Base-by-base conservation (phyloP, 371 early-diverging fungal species). In the Smittium culicis region DNA sequence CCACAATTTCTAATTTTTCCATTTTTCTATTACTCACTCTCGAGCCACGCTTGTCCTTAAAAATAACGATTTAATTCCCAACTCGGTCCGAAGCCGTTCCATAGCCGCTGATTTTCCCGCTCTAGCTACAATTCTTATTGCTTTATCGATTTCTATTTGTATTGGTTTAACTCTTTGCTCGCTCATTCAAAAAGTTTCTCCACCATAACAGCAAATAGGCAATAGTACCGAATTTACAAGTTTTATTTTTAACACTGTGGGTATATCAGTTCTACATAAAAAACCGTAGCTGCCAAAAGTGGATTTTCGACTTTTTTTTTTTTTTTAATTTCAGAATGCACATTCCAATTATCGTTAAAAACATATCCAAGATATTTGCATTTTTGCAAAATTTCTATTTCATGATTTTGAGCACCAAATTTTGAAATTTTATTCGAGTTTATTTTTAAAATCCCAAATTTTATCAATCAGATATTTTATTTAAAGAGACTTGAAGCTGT, bases 191-290 rank as follows among this genome's bases (percentile, higher is more conserved):
- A 59, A 5, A 11, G 32, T 27, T n/a, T 59, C 60, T 27, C 25
- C 60, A 29, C 25, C 60, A 59, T 59, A 59, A n/a, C 60, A 59
- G 28, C 30, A 27, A 29, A 59, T 59, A 16, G 60, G 60, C 30
- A 25, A 11, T 16, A 59, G 60, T 59, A 59, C 60, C n/a, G 60
- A 59, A 16, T 32, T 59, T 11, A 59, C 25, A 29, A 59, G 25
- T 59, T 29, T 59, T 59, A 32, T 14, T 59, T 32, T 59, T 25
- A 59, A 11, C n/a, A n/a, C 60, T 11, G 32, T 32, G 11, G 60
- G 60, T 11, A 32, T 59, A 59, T 59, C 32, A 11, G 30, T 59
- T 16, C 60, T 32, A 29, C 5, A 11, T 59, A 32, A 25, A n/a
- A 32, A 59, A 14, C 30, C 16, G 20, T 45, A 45, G 5, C 45